These are phyloP conservation scores for Lipomyces kockii DNA, from an alignment of 805 yeast genomes.

Conservation along the genomic window DNA sequence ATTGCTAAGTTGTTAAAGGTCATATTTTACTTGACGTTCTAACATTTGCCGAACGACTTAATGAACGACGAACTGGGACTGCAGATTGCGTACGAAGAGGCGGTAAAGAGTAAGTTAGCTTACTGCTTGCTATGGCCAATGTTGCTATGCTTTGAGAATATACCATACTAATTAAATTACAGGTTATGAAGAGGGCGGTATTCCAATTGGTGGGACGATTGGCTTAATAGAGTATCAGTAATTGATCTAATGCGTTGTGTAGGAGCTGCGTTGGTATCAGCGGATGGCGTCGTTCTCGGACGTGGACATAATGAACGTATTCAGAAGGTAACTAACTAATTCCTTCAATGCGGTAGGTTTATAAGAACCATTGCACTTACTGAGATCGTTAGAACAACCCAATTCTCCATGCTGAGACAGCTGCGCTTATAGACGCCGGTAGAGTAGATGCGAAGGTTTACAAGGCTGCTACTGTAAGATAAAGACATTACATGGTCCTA, in stretches of 20 bases:
- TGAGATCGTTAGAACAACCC: constrained; percentile 44
- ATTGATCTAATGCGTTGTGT: constrained; percentile 6
- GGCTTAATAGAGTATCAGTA: constrained; percentile 36
- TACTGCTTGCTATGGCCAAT: not conserved
- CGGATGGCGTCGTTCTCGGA: constrained; percentile 81
- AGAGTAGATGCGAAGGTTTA: constrained; percentile 79
- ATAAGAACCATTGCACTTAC: not conserved
- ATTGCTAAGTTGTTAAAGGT: not conserved
- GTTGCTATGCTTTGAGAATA: not conserved
- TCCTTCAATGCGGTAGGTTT: not conserved
- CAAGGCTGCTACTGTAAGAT: constrained; percentile 67
- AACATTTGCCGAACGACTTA: not conserved
- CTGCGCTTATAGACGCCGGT: constrained; percentile 89
- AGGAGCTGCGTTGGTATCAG: constrained; percentile 73
- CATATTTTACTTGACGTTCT: not conserved
- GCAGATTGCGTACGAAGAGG: constrained; percentile 36
- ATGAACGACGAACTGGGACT: constrained; percentile 36
- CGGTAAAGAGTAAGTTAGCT: constrained; percentile 27
- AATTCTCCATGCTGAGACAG: constrained; percentile 89
- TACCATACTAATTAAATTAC: not conserved
- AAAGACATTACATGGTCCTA: not conserved
- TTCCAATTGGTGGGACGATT: constrained; percentile 62
- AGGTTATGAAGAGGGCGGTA: constrained; percentile 85
- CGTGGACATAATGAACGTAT: constrained; percentile 89
- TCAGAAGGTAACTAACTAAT: constrained; percentile 66